Conservation (phyloP, 2,329 filamentous ascomycete genomes). For the Xylariales sp. region DNA sequence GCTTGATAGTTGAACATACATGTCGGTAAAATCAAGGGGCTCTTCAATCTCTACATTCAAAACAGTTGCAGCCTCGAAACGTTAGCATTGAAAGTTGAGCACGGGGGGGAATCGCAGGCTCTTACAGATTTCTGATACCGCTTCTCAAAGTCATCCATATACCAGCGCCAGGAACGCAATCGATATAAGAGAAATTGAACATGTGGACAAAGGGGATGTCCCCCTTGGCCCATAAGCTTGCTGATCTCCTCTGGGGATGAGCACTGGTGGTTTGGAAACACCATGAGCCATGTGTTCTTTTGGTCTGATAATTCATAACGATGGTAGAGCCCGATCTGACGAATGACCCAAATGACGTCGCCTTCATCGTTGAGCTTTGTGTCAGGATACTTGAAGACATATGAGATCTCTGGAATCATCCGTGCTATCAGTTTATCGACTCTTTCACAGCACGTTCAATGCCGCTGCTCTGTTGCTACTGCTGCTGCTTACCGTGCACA, state of each 20-base stretch:
- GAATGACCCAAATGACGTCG: not conserved
- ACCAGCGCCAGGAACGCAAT: not conserved
- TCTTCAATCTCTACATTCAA: not conserved
- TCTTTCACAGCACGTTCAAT: too few species aligned
- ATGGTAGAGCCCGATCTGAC: not conserved
- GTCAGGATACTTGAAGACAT: slow-evolving; percentile 3
- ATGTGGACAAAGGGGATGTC: not conserved
- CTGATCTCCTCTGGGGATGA: not conserved
- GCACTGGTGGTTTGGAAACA: not conserved
- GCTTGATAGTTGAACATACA: not conserved
- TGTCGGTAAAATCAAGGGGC: not conserved
- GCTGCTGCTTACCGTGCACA: not conserved
- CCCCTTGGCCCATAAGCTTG: not conserved
- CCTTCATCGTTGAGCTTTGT: not conserved
- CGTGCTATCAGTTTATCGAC: too few species aligned
- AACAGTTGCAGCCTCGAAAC: not conserved
- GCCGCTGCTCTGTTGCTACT: too few species aligned
- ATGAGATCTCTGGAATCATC: not conserved
- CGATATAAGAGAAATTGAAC: not conserved
- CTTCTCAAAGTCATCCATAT: not conserved
- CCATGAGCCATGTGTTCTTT: not conserved
- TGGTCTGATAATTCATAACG: not conserved
- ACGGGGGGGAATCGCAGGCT: too few species aligned
- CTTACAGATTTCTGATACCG: not conserved
- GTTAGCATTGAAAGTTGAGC: not conserved